Conservation (phyloP, 257 asterid species). For the Asclepias syriaca region DNA sequence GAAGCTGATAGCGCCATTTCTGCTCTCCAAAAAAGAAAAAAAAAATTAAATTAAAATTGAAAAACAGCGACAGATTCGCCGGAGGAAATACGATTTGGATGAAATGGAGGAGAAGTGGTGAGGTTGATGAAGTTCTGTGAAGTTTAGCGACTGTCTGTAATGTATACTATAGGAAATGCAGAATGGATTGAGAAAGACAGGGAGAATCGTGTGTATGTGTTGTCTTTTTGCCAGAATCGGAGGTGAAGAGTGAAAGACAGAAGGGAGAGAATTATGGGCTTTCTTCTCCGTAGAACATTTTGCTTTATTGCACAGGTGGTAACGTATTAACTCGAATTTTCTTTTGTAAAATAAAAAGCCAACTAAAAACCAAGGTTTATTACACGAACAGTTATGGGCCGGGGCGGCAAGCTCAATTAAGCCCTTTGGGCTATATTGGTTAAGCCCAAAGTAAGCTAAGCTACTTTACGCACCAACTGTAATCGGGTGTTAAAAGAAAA, state of each 20-base stretch:
- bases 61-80: neutral
- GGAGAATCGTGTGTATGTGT: neutral
- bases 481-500: too few species aligned
- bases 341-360: too few species aligned
- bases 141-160: neutral
- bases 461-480: too few species aligned
- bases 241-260: neutral
- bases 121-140: neutral
- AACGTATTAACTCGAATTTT: too few species aligned
- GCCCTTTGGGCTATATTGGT: too few species aligned
- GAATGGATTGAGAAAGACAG: neutral
- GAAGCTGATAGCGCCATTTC: conserved; percentile 74
- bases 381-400: too few species aligned
- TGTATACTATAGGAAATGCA: neutral
- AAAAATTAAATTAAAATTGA: neutral
- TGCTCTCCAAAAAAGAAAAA: neutral
- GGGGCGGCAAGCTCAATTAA: too few species aligned
- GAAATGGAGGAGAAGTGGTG: neutral
- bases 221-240: neutral
- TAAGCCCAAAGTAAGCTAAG: too few species aligned
- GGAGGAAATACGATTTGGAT: neutral
- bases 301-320: too few species aligned
- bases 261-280: neutral
- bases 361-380: too few species aligned
- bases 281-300: too few species aligned